Evolutionary conservation across 2,329 filamentous ascomycete genomes (phyloP).

Genomic region (Dothideomycetidae sp.): DNA sequence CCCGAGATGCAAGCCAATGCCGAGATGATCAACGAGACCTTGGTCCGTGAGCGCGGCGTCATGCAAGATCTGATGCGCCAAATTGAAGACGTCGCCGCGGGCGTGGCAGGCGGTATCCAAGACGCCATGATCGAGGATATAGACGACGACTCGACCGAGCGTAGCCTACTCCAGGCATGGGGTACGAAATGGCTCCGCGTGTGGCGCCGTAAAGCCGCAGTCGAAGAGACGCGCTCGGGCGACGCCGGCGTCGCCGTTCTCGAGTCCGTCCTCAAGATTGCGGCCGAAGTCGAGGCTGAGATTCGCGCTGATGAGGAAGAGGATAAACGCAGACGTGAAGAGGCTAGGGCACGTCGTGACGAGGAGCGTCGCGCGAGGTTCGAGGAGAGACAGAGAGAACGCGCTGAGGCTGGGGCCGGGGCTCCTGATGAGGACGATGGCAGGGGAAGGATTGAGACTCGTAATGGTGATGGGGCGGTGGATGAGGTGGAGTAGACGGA

Average conservation of each 20-base stretch:
- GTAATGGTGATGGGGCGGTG: conserved; percentile 3
- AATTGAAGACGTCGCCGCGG: conserved; percentile 63
- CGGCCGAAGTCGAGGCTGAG: conserved; percentile 13
- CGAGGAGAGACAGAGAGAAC: conserved; percentile 2
- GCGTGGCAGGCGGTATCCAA: conserved; percentile 58
- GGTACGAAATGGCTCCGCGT: conserved; percentile 74
- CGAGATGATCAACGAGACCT: conserved; percentile 48
- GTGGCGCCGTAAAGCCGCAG: conserved; percentile 65
- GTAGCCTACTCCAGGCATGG: conserved; percentile 61
- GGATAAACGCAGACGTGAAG: conserved; percentile 9
- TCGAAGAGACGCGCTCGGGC: conserved; percentile 62
- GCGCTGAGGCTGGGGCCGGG: background rate
- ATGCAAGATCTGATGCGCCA: conserved; percentile 69
- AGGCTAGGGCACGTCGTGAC: conserved; percentile 5
- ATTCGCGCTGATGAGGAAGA: conserved; percentile 21
- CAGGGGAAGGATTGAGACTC: conserved; percentile 5
- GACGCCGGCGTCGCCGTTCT: conserved; percentile 39
- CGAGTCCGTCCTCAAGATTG: conserved; percentile 18
- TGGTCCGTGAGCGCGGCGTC: conserved; percentile 53
- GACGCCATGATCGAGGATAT: conserved; percentile 63
- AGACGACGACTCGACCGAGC: conserved; percentile 35
- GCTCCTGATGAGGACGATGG: conserved; percentile 6
- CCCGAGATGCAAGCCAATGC: conserved; percentile 41
- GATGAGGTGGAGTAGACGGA: conserved; percentile 1
- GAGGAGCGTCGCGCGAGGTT: conserved; percentile 7